A percentile compares a stretch with the other conserved stretches of the same genome.
These are phyloP conservation scores for Camellia japonica DNA, from an alignment of 148 eudicot genomes.

Conservation along the genomic window DNA sequence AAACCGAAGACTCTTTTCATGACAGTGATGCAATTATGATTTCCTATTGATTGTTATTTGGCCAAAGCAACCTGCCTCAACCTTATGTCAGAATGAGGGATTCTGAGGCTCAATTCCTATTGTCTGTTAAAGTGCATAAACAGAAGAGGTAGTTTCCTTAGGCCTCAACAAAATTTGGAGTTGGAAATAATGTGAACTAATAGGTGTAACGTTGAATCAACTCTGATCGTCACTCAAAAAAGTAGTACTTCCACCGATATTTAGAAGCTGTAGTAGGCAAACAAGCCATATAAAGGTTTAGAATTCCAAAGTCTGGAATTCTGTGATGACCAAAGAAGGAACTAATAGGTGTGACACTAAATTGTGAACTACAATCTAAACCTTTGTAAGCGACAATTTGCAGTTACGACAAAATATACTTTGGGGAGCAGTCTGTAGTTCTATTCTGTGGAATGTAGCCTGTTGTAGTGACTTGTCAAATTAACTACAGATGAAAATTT, in stretches of 20 bases:
- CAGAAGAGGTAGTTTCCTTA: neutral
- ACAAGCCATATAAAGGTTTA: too few species aligned
- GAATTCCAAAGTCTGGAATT: too few species aligned
- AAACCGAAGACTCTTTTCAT: neutral
- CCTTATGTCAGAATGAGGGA: neutral
- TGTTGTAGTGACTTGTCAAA: too few species aligned
- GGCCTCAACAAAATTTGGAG: neutral
- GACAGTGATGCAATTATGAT: neutral
- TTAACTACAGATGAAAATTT: too few species aligned
- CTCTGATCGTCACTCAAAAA: neutral
- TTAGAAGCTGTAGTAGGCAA: too few species aligned
- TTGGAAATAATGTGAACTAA: neutral
- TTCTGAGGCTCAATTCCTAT: neutral
- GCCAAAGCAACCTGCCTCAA: conserved; percentile 3
- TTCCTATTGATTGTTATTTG: neutral
- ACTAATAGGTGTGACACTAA: too few species aligned
- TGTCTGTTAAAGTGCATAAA: conserved; percentile 6
- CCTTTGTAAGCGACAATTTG: too few species aligned
- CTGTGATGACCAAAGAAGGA: too few species aligned
- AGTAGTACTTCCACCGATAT: too few species aligned
- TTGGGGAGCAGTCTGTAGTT: neutral
- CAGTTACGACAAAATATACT: too few species aligned
- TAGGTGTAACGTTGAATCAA: neutral
- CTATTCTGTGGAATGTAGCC: too few species aligned
- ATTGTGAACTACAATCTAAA: too few species aligned